phyloP scores from a whole-genome alignment of 805 yeast genomes.

The Candida nanaspora region DNA sequence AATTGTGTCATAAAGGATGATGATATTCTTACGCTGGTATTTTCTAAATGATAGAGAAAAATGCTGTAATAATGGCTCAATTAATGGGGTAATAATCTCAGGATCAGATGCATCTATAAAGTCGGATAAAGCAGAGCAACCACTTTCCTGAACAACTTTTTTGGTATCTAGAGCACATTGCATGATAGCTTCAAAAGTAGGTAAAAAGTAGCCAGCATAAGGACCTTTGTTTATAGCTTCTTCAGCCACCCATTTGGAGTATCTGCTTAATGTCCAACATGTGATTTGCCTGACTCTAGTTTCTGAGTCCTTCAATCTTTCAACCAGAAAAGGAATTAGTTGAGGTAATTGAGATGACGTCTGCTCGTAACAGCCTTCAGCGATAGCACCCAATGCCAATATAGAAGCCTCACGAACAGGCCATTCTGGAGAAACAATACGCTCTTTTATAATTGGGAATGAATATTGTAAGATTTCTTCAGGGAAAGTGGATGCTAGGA shows the following conservation, averaged over 20 bases:
- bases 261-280: slow-evolving; percentile 93
- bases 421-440: slow-evolving; percentile 71
- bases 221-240: slow-evolving; percentile 58
- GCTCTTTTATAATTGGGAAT: slow-evolving; percentile 69
- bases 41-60: slow-evolving; percentile 66
- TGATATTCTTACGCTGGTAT: slow-evolving; percentile 78
- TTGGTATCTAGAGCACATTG: slow-evolving; percentile 71
- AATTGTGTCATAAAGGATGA: slow-evolving; percentile 81
- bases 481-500: slow-evolving; percentile 63
- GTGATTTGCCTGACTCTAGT: slow-evolving; percentile 87
- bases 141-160: slow-evolving; percentile 93
- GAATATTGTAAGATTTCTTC: slow-evolving; percentile 56
- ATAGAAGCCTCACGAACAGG: slow-evolving; percentile 89
- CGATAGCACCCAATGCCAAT: slow-evolving; percentile 90
- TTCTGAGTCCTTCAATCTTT: slow-evolving; percentile 65
- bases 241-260: slow-evolving; percentile 70
- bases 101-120: slow-evolving; percentile 74
- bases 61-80: slow-evolving; percentile 60
- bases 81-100: slow-evolving; percentile 50
- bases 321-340: slow-evolving; percentile 78
- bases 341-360: slow-evolving; percentile 69
- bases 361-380: slow-evolving; percentile 76
- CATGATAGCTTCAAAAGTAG: slow-evolving; percentile 73
- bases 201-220: slow-evolving; percentile 61
- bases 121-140: slow-evolving; percentile 78